phyloP scores from a whole-genome alignment of 768 basidiomycete genomes.

The Agaricus blazei region DNA sequence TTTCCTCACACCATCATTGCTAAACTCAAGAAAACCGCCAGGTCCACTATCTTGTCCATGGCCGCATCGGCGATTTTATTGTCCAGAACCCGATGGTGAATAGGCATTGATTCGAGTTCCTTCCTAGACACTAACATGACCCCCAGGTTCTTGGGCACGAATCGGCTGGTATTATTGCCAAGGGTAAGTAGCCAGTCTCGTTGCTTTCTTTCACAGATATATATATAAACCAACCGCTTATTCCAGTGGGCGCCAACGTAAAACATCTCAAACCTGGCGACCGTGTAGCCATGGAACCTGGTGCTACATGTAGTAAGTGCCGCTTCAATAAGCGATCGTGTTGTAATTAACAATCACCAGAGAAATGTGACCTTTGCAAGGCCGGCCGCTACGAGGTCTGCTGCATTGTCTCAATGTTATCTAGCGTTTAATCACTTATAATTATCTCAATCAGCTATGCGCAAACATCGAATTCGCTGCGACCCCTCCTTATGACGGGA shows the following conservation, averaged over 20 bases:
- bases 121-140: neutral
- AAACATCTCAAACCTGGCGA: slow-evolving; percentile 77
- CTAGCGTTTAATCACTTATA: neutral
- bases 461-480: slow-evolving; percentile 85
- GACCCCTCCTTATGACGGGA: slow-evolving; percentile 92
- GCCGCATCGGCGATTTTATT: slow-evolving; percentile 75
- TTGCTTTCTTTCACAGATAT: neutral
- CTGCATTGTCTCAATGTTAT: slow-evolving; percentile 28
- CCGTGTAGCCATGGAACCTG: slow-evolving; percentile 89
- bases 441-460: slow-evolving; percentile 54
- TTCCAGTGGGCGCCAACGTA: slow-evolving; percentile 68
- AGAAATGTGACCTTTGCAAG: slow-evolving; percentile 78
- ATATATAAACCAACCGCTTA: neutral
- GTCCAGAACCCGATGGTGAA: slow-evolving; percentile 76
- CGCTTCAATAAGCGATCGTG: neutral
- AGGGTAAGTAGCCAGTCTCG: slow-evolving; percentile 37
- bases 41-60: slow-evolving; percentile 78
- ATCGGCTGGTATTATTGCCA: slow-evolving; percentile 73
- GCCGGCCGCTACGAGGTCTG: slow-evolving; percentile 75
- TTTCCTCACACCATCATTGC: neutral
- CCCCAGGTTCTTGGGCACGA: slow-evolving; percentile 89
- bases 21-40: slow-evolving; percentile 18
- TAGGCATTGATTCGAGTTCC: slow-evolving; percentile 15
- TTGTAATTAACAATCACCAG: slow-evolving; percentile 18
- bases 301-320: slow-evolving; percentile 67